These are phyloP conservation scores for Globisporangium abappressorium DNA, from an alignment of 352 stramenopile species.

Conservation along the genomic window DNA sequence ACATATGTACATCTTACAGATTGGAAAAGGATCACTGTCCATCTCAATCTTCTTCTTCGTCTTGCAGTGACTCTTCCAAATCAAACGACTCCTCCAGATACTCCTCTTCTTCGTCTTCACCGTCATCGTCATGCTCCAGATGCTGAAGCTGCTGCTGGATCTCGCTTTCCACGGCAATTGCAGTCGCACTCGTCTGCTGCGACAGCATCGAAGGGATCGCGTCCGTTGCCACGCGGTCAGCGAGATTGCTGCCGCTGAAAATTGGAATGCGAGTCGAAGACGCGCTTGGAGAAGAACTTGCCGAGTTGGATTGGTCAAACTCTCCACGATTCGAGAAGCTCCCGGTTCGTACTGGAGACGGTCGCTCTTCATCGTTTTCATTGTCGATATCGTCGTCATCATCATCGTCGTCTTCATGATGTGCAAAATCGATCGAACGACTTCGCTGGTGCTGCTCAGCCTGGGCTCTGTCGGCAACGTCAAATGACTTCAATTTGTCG, in stretches of 20 bases:
- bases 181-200: not conserved
- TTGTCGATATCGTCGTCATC: conserved; percentile 19
- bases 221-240: conserved; percentile 15
- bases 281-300: conserved; percentile 7
- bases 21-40: not conserved
- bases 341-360: not conserved
- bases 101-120: conserved; percentile 34
- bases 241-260: conserved; percentile 21
- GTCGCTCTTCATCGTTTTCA: not conserved
- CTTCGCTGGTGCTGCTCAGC: not conserved
- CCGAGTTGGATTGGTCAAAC: not conserved
- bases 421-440: not conserved
- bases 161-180: conserved; percentile 1
- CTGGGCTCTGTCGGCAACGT: not conserved
- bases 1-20: conserved; percentile 5
- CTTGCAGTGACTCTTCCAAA: conserved; percentile 67
- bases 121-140: conserved; percentile 8
- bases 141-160: conserved; percentile 5
- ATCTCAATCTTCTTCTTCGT: conserved; percentile 32
- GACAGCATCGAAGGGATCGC: conserved; percentile 20
- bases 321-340: not conserved
- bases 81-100: conserved; percentile 78
- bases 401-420: conserved; percentile 11
- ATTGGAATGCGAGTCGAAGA: conserved; percentile 22
- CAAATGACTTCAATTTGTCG: not conserved